Evolutionary conservation across 1,139 yeast genomes (phyloP), one percentile per base, ranked within the genome.

Genomic region (Yamadazyma atmosphaerica): DNA sequence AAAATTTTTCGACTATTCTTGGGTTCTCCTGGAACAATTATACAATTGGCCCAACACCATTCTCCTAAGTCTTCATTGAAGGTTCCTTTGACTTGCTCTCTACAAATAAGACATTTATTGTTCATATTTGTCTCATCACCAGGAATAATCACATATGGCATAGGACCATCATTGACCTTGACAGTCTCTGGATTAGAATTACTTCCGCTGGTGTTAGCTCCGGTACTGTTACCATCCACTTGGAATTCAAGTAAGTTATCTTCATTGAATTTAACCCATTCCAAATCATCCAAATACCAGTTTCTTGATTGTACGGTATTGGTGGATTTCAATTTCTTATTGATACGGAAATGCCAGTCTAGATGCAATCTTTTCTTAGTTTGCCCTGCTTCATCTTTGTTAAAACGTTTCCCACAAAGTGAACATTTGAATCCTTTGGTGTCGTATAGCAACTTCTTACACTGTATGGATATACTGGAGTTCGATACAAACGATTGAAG

Each of bases 281-380:
- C 83, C 29, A 71, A 70, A 50, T 81, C 86, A 46, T 81, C 81
- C 46, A 90, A 61, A 59, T 81, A 90, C 95, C 96, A 89, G 50
- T 83, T 78, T 52, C 98, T 70, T 37, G 87, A 80, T 58, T 87
- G 88, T 25, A 81, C 78, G 36, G 64, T 65, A 11, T 52, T 56
- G 2, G 45, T 37, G 18, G 50, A 42, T 34, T 86, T 78, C 36
- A 86, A 68, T 52, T 86, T 83, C 55, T 86, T 86, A 60, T 88
- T 90, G 39, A 88, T 86, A 54, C 98, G 78, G 68, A 89, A 89
- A 67, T 92, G 98, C 98, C 98, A 92, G 62, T 92, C 98, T 51
- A 88, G 67, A 61, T 92, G 98, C 32, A 68, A 52, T 44, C 84
- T 73, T 41, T 75, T 72, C 33, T 58, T 61, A 16, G 61, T 65